phyloP scores from a whole-genome alignment of 495 filamentous ascomycete species.

The Aspergillus ostianus region DNA sequence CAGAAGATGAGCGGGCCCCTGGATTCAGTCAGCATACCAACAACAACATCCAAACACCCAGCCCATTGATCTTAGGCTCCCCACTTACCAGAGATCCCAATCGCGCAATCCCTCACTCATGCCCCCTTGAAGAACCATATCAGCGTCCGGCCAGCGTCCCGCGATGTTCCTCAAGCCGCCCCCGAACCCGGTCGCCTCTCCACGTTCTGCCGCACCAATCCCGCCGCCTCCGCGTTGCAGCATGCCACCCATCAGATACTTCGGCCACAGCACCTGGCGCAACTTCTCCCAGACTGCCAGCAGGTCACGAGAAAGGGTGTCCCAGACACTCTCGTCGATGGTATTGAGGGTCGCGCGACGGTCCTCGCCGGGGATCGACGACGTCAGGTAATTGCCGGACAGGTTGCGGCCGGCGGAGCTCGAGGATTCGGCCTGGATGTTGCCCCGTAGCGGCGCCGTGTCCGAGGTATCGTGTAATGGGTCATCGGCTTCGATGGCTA shows the following conservation, averaged over 20 bases:
- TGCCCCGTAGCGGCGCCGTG: constrained; percentile 75
- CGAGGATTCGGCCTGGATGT: constrained; percentile 59
- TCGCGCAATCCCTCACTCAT: constrained; percentile 88
- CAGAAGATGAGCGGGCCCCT: constrained; percentile 92
- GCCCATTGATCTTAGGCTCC: too few species aligned
- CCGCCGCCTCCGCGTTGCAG: constrained; percentile 64
- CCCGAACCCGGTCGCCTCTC: constrained; percentile 61
- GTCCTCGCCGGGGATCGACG: constrained; percentile 88
- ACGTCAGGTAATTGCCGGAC: constrained; percentile 70
- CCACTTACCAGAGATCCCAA: constrained; percentile 86
- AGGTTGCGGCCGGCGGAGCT: constrained; percentile 45
- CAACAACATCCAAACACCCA: too few species aligned
- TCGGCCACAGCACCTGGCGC: constrained; percentile 95
- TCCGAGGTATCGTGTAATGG: constrained; percentile 69
- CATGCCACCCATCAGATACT: constrained; percentile 80
- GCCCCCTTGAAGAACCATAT: constrained; percentile 68
- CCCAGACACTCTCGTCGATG: constrained; percentile 96
- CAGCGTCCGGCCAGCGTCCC: constrained; percentile 69
- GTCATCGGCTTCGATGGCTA: constrained; percentile 89
- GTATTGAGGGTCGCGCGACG: constrained; percentile 89
- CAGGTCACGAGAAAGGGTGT: constrained; percentile 86
- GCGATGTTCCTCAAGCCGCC: constrained; percentile 62
- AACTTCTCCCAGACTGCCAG: constrained; percentile 95
- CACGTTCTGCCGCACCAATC: constrained; percentile 64
- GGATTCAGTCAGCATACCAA: not conserved